phyloP scores from a whole-genome alignment of 2,329 filamentous ascomycete species.

The Scytalidium sp. region DNA sequence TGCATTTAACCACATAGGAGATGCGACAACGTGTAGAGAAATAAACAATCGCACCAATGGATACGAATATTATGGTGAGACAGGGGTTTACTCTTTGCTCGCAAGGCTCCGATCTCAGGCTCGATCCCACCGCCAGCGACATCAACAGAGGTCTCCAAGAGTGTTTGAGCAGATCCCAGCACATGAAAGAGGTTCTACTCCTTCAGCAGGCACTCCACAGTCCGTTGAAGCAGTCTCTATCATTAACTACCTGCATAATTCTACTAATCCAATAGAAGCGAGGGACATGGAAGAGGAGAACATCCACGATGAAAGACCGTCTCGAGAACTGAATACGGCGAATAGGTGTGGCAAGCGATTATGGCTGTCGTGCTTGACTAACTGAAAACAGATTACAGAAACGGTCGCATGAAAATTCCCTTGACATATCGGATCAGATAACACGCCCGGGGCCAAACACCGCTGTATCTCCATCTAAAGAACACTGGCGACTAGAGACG shows the following conservation, averaged over 20 bases:
- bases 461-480: too few relatives aligned
- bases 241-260: background rate
- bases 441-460: too few relatives aligned
- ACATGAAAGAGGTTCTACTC: background rate
- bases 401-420: too few relatives aligned
- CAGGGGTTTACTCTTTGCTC: background rate
- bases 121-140: background rate
- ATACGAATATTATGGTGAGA: background rate
- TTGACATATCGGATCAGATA: too few relatives aligned
- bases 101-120: background rate
- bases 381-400: too few relatives aligned
- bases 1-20: too few relatives aligned
- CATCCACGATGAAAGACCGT: background rate
- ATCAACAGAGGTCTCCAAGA: too few relatives aligned
- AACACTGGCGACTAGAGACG: background rate
- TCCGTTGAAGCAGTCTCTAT: background rate
- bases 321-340: background rate
- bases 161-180: background rate
- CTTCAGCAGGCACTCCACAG: too few relatives aligned
- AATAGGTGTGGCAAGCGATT: background rate
- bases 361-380: too few relatives aligned
- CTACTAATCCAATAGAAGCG: slow-evolving; percentile 1
- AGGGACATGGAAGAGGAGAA: background rate
- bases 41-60: background rate
- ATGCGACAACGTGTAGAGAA: too few relatives aligned